phyloP scores from a whole-genome alignment of 495 filamentous ascomycete genomes.

The Penicillium lagena region DNA sequence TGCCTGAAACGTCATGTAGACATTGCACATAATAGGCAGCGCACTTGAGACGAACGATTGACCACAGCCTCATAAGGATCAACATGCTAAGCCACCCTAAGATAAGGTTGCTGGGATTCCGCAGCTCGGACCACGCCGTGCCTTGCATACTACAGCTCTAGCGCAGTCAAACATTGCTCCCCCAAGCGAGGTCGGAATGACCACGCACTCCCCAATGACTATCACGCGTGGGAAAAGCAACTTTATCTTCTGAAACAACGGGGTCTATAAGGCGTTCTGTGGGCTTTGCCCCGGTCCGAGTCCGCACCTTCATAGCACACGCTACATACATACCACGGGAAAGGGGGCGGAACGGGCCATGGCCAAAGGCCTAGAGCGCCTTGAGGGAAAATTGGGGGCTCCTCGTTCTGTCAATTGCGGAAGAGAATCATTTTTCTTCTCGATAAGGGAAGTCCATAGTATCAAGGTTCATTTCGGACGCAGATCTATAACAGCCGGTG shows the following conservation, averaged over 20 bases:
- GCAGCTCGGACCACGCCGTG: slow-evolving; percentile 21
- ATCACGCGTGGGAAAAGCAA: slow-evolving; percentile 19
- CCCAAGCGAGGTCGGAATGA: slow-evolving; percentile 13
- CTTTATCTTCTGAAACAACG: slow-evolving; percentile 20
- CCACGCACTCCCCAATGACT: neutral
- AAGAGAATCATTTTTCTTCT: too few relatives aligned
- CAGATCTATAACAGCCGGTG: too few relatives aligned
- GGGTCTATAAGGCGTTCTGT: slow-evolving; percentile 14
- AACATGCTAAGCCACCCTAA: slow-evolving; percentile 7
- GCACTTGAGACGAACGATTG: neutral
- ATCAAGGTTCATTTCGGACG: too few relatives aligned
- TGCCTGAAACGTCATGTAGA: neutral
- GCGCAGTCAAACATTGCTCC: slow-evolving; percentile 21
- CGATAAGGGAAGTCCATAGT: too few relatives aligned
- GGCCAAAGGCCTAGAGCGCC: neutral
- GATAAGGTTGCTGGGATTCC: slow-evolving; percentile 28
- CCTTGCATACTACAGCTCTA: slow-evolving; percentile 27
- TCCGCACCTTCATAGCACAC: neutral
- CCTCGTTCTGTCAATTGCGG: neutral
- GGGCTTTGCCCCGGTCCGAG: slow-evolving; percentile 5
- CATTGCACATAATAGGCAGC: neutral
- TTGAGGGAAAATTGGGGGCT: neutral
- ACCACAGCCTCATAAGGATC: neutral
- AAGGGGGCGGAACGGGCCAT: neutral
- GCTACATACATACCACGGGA: slow-evolving; percentile 4